A percentile compares a stretch with the other conserved stretches of the same genome.
Conservation (phyloP, 2,329 filamentous ascomycete species). For the Neofusicoccum cordaticola region DNA sequence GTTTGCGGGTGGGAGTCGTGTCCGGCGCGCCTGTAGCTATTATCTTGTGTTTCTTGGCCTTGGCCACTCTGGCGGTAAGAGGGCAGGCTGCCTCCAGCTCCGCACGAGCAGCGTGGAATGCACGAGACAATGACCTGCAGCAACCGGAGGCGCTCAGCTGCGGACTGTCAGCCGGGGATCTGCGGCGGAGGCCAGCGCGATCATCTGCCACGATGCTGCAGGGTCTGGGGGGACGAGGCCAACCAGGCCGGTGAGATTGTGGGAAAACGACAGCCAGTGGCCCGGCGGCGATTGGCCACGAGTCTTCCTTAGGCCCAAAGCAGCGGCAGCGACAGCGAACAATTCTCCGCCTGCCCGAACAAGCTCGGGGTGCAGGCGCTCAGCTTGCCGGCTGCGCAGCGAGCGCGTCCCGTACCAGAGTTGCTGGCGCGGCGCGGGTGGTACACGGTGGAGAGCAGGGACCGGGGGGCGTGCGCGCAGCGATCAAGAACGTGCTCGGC, state of each 20-base stretch:
- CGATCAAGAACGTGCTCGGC: conserved; percentile 6
- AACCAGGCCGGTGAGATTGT: neutral
- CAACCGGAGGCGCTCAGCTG: neutral
- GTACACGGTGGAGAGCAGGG: neutral
- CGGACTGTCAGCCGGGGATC: neutral
- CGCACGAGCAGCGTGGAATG: neutral
- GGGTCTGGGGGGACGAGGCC: neutral
- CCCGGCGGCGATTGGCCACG: neutral
- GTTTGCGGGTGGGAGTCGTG: neutral
- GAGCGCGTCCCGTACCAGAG: neutral
- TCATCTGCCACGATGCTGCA: conserved; percentile 14
- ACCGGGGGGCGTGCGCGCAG: neutral
- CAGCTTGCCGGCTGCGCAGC: neutral
- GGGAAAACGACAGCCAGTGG: too few relatives aligned
- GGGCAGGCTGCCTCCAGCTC: neutral
- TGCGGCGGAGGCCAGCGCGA: neutral
- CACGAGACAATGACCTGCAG: conserved; percentile 12
- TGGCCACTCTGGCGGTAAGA: conserved; percentile 14
- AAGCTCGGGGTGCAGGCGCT: neutral
- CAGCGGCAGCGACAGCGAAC: neutral
- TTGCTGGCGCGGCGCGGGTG: neutral
- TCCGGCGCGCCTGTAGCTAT: neutral
- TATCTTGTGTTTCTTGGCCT: neutral
- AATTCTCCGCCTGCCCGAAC: conserved; percentile 8
- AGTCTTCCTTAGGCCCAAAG: neutral